Percentiles rank a stretch among this genome's conserved stretches.
Evolutionary conservation across 1,284 basidiomycete species (phyloP).

Genomic region (Wallemia ichthyophaga): DNA sequence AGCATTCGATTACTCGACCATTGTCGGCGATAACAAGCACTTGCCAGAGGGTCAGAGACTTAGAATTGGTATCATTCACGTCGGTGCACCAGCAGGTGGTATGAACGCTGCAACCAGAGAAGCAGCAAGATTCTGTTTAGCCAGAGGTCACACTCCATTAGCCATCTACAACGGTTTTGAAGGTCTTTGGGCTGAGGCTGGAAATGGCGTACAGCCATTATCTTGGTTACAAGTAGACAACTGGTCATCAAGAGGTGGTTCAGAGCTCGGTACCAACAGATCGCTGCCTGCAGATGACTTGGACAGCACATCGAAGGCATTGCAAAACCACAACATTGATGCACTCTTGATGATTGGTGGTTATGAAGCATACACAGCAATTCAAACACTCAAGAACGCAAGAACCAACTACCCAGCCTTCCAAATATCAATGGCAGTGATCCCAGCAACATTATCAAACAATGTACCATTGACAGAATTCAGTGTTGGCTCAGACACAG

Average conservation of each 20-base stretch:
- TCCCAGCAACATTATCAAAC: slow-evolving; percentile 64
- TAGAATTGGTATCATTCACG: slow-evolving; percentile 68
- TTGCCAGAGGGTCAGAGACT: slow-evolving; percentile 40
- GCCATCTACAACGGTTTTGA: slow-evolving; percentile 86
- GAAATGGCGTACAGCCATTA: slow-evolving; percentile 31
- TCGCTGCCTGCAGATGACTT: slow-evolving; percentile 56
- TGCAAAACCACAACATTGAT: slow-evolving; percentile 60
- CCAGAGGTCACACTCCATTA: slow-evolving; percentile 66
- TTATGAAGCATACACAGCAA: slow-evolving; percentile 67
- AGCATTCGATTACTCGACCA: slow-evolving; percentile 47
- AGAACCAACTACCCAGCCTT: slow-evolving; percentile 60
- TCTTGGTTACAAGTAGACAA: slow-evolving; percentile 93
- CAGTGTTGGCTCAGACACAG: slow-evolving; percentile 79
- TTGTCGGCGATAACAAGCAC: slow-evolving; percentile 27
- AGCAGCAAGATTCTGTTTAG: slow-evolving; percentile 71
- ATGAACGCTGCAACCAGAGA: slow-evolving; percentile 96
- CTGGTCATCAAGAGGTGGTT: slow-evolving; percentile 90
- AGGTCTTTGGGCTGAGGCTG: slow-evolving; percentile 62
- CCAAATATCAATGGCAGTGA: slow-evolving; percentile 21
- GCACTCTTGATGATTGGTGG: slow-evolving; percentile 73
- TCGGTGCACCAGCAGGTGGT: slow-evolving; percentile 87
- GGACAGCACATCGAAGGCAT: slow-evolving; percentile 55
- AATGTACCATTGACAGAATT: slow-evolving; percentile 94
- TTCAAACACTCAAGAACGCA: slow-evolving; percentile 47
- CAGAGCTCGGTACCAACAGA: slow-evolving; percentile 89